Evolutionary conservation across 768 basidiomycete species (phyloP), one percentile per base, ranked within the genome.

Genomic region (Rhodotorula diobovata): DNA sequence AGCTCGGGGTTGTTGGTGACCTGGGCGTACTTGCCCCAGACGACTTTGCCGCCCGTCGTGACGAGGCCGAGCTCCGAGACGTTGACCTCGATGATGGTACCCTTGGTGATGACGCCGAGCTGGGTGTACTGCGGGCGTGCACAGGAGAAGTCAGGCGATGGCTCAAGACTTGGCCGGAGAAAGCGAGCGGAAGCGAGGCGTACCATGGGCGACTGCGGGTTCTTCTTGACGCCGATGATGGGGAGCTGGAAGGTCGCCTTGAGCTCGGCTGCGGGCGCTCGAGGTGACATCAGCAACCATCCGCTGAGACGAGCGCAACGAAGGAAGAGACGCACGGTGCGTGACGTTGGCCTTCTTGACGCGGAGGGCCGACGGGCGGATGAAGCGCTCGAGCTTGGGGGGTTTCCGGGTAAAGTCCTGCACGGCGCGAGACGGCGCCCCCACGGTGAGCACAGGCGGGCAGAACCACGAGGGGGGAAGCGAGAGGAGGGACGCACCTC

Each of bases 261-360:
- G 58, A 98, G 83, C 79, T 97, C 95, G 67, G 95, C 93, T 96
- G 79, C 35, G 67, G 51, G 43, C 51, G 39, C 8, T n/a, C 51
- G 56, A 50, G 54, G 65, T 51, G 69, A 32, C 41, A 45, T n/a
- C 43, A n/a, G 14, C 10, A 54, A n/a, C 2, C 35, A 23, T 28
- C n/a, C n/a, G n/a, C n/a, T n/a, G n/a, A n/a, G 67, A 28, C 35
- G 50, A 45, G 57, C 32, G 21, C 54, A 20, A 35, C 55, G 43
- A 23, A 60, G 34, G 32, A 32, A n/a, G 81, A 86, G 73, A 78
- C 82, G 76, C 63, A 96, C 95, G 96, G 85, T 99, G 96, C 16
- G 96, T 98, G 16, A 99, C 95, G 79, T 99, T 97, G 21, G 93
- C 96, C 81, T 95, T 97, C 82, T 93, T 98, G 82, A 93, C 93